Base-by-base conservation (phyloP, 805 yeast genomes). In the Sugiyamaella mastotermitis region DNA sequence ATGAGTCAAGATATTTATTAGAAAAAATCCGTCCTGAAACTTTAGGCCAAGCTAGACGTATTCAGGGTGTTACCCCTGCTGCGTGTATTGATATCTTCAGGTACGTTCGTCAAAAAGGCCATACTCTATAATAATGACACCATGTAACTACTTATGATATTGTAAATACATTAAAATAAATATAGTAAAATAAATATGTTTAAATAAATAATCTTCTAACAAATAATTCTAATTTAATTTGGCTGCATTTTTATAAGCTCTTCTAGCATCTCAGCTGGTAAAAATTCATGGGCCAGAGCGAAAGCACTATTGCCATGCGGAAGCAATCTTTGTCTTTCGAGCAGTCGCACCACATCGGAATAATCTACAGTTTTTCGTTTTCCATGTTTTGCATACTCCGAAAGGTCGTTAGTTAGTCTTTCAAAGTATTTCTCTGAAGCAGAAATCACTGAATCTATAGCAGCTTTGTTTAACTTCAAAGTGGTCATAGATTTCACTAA, bases 31-130 rank as follows among this genome's bases (percentile, higher is more conserved):
- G 83, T 45, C 98, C 98, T 0, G 75, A 76, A 38, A 92, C 97
- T 0, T 76, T 92, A 31, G 97, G 97, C 0, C 97, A 92, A 57
- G 97, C 97, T 0, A 72, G 95, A 56, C 69, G 97, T 49, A 82
- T 90, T 9, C 94, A 92, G 53, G 97, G 98, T 1, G 78, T 92
- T 2, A 90, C 97, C 0, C 95, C 97, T 0, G 90, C 96, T 0
- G 92, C 96, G 0, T 66, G 85, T 13, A 82, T 86, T 46, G 94
- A 84, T 54, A 66, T 88, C 33, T 83, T 79, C 29, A 52, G 59
- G 28, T 47, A 55, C 42, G 55, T 61, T 4, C n/a, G n/a, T n/a
- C n/a, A n/a, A n/a, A n/a, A n/a, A n/a, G n/a, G n/a, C n/a, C n/a
- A n/a, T n/a, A n/a, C n/a, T n/a, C n/a, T n/a, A n/a, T n/a, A n/a